Evolutionary conservation across 2,329 filamentous ascomycete genomes (phyloP).

Genomic region (Sarocladiaceae sp.): DNA sequence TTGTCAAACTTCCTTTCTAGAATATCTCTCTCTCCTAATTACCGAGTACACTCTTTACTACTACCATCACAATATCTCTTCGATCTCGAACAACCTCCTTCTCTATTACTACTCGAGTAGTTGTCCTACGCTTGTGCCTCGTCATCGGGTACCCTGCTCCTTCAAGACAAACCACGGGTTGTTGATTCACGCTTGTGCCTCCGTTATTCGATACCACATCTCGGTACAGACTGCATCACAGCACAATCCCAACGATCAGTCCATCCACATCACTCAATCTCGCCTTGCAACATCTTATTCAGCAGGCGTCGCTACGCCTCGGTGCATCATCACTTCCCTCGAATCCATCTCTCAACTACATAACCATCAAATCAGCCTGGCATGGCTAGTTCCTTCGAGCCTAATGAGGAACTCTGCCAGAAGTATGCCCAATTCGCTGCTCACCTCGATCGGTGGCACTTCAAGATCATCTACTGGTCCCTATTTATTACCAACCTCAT

Average conservation of each 20-base stretch:
- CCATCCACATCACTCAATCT: too few species aligned
- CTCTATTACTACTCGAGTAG: too few species aligned
- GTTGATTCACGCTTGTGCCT: too few species aligned
- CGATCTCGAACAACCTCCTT: background rate
- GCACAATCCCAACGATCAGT: too few species aligned
- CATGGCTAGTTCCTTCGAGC: background rate
- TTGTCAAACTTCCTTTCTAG: background rate
- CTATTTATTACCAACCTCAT: slow-evolving; percentile 40
- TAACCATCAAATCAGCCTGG: background rate
- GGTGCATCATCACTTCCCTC: background rate
- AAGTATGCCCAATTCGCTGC: slow-evolving; percentile 41
- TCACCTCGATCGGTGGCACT: slow-evolving; percentile 35
- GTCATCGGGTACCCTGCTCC: background rate
- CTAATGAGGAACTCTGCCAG: slow-evolving; percentile 24
- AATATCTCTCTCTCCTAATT: background rate
- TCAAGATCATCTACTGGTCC: slow-evolving; percentile 42
- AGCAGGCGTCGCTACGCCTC: too few species aligned
- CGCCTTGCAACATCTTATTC: too few species aligned
- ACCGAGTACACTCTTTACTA: background rate
- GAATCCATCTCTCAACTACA: background rate
- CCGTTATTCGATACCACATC: too few species aligned
- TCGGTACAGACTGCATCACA: too few species aligned
- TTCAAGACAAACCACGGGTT: background rate
- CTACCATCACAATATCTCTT: background rate
- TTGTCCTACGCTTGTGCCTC: slow-evolving; percentile 1